Conservation (phyloP, 129 eudicot genomes). For the Helianthus tuberosus region DNA sequence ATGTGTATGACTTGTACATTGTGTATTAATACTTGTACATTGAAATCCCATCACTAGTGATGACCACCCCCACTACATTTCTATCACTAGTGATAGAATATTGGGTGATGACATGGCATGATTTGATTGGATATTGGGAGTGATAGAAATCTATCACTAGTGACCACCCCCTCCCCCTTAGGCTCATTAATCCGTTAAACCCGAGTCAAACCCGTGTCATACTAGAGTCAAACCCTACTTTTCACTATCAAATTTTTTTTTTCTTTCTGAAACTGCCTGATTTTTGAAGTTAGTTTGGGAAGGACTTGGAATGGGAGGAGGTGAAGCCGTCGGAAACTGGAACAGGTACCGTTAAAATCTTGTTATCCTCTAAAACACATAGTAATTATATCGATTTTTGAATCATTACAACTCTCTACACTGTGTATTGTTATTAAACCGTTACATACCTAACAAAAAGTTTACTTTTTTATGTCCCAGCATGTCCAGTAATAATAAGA, state of each 20-base stretch:
- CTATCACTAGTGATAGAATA: too few species aligned
- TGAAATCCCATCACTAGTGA: too few species aligned
- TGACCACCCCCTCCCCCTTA: too few species aligned
- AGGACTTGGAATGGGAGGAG: conserved; percentile 92
- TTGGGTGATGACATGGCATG: too few species aligned
- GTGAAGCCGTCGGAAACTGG: conserved; percentile 78
- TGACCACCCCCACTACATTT: too few species aligned
- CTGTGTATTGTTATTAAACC: neutral
- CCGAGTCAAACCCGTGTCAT: neutral
- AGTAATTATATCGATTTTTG: neutral
- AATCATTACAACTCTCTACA: neutral
- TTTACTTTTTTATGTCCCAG: conserved; percentile 41
- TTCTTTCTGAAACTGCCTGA: conserved; percentile 23
- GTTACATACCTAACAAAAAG: conserved; percentile 1
- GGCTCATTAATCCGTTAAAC: neutral
- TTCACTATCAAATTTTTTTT: conserved; percentile 15
- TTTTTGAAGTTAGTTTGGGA: conserved; percentile 81
- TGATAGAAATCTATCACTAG: too few species aligned
- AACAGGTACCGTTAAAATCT: conserved; percentile 52
- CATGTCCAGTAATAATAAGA: conserved; percentile 47
- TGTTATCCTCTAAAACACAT: conserved; percentile 6
- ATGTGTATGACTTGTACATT: too few species aligned
- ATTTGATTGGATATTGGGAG: too few species aligned
- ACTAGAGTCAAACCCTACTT: neutral
- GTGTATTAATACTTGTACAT: too few species aligned